Conservation (phyloP, 768 basidiomycete genomes). For the Lentinula lateritia region DNA sequence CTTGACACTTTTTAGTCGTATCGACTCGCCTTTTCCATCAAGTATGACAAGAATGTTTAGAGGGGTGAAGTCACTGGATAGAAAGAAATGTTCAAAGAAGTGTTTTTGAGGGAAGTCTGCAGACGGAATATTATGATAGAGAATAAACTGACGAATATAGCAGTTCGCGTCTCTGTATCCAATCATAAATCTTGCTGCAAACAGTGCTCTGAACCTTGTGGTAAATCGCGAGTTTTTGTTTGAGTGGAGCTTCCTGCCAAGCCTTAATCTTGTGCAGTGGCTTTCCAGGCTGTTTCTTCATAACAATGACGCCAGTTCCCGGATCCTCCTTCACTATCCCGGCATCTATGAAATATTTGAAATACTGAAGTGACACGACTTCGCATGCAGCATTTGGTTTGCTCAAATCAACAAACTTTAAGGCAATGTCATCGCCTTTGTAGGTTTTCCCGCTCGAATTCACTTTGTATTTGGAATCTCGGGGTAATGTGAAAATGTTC, state of each 20-base stretch:
- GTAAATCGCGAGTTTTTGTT: not conserved
- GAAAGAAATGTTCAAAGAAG: not conserved
- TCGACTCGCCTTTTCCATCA: not conserved
- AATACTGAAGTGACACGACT: not conserved
- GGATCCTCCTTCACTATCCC: not conserved
- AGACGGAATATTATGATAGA: not conserved
- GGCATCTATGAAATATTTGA: not conserved
- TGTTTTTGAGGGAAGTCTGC: too few species aligned
- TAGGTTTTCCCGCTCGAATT: not conserved
- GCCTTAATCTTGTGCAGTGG: not conserved
- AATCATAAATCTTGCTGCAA: not conserved
- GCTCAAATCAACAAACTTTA: not conserved
- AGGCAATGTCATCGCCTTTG: not conserved
- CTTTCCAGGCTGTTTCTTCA: not conserved
- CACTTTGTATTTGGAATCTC: not conserved
- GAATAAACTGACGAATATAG: not conserved
- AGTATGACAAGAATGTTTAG: not conserved
- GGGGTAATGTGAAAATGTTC: not conserved
- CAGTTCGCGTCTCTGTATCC: not conserved
- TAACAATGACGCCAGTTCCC: not conserved
- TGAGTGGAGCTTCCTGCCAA: not conserved
- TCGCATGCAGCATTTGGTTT: not conserved
- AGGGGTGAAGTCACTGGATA: not conserved
- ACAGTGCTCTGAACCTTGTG: not conserved
- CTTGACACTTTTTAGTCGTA: not conserved